These are phyloP conservation scores for Fusarium decemcellulare DNA, from an alignment of 2,329 filamentous ascomycete genomes.

Conservation along the genomic window DNA sequence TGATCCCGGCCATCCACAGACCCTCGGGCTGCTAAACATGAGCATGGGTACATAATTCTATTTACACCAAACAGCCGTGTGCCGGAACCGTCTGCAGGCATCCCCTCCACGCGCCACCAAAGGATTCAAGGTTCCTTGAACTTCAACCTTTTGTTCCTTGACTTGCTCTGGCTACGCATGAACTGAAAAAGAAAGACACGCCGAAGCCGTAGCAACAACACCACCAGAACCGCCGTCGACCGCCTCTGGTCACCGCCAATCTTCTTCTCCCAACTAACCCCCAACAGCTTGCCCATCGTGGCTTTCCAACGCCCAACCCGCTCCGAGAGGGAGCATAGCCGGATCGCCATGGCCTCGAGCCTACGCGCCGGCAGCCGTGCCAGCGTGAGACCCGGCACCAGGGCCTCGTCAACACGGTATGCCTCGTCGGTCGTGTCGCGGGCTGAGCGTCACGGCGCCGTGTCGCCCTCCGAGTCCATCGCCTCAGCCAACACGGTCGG, in stretches of 20 bases:
- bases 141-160: slow-evolving; percentile 21
- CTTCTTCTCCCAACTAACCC: slow-evolving; percentile 15
- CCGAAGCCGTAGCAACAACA: neutral
- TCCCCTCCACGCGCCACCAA: slow-evolving; percentile 38
- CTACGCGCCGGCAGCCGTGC: slow-evolving; percentile 47
- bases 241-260: slow-evolving; percentile 12
- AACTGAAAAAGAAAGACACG: slow-evolving; percentile 14
- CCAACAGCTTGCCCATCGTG: slow-evolving; percentile 47
- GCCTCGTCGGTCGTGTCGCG: slow-evolving; percentile 40
- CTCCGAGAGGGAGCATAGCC: slow-evolving; percentile 55
- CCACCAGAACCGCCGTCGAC: neutral
- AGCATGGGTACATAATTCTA: slow-evolving; percentile 25
- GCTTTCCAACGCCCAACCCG: slow-evolving; percentile 54
- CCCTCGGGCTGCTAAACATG: slow-evolving; percentile 27
- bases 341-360: slow-evolving; percentile 52
- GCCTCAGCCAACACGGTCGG: slow-evolving; percentile 70
- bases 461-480: slow-evolving; percentile 80
- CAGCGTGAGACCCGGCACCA: slow-evolving; percentile 40
- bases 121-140: slow-evolving; percentile 22
- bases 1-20: slow-evolving; percentile 28
- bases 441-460: slow-evolving; percentile 57
- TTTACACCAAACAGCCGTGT: slow-evolving; percentile 41
- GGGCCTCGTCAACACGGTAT: slow-evolving; percentile 46
- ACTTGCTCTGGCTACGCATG: neutral
- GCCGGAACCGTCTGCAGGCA: slow-evolving; percentile 36